phyloP scores from a whole-genome alignment of 306 rosid genomes.

The Glycyrrhiza uralensis region DNA sequence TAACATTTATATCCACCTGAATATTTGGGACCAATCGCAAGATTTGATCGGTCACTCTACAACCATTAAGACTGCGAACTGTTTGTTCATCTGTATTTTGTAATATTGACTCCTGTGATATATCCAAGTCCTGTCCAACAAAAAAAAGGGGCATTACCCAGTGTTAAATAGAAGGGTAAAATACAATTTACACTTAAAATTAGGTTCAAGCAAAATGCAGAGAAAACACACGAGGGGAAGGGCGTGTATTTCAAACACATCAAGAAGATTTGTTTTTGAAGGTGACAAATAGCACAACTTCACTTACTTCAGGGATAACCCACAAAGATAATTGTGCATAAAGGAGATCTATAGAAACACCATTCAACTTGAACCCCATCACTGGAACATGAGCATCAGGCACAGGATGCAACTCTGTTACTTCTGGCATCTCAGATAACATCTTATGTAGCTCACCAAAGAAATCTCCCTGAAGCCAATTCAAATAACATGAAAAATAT shows the following conservation, averaged over 20 bases:
- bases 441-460: conserved; percentile 74
- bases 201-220: neutral
- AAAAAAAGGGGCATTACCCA: neutral
- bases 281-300: neutral
- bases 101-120: conserved; percentile 81
- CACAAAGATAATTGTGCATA: conserved; percentile 82
- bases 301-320: conserved; percentile 90
- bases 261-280: conserved; percentile 9
- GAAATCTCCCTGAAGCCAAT: conserved; percentile 73
- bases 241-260: neutral
- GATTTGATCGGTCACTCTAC: conserved; percentile 92
- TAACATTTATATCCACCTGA: conserved; percentile 55
- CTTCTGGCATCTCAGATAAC: conserved; percentile 89
- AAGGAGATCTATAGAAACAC: conserved; percentile 87
- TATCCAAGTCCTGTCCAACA: conserved; percentile 69
- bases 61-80: conserved; percentile 93
- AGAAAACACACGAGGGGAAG: neutral
- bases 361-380: conserved; percentile 67
- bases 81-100: conserved; percentile 90
- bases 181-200: neutral
- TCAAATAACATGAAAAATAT: conserved; percentile 14
- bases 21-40: conserved; percentile 87
- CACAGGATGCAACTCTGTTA: conserved; percentile 89
- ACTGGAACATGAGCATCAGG: conserved; percentile 97
- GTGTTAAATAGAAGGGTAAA: conserved; percentile 1